Conservation (phyloP, 2,329 filamentous ascomycete species). For the Helotiales sp. region DNA sequence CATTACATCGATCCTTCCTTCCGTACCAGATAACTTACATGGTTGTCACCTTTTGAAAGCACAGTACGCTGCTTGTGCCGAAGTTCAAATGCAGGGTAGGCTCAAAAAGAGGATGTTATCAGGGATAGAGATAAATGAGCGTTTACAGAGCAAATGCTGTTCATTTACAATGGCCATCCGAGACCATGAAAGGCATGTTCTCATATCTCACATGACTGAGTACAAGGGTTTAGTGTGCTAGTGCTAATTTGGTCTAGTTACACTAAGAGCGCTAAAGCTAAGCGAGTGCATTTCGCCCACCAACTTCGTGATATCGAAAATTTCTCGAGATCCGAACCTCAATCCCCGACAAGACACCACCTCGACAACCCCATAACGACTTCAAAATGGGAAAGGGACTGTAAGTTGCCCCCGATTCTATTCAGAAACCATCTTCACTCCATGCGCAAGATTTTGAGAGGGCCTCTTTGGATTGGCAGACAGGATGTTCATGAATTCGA, state of each 20-base stretch:
- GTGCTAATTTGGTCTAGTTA: no score
- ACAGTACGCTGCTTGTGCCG: no score
- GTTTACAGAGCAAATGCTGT: no score
- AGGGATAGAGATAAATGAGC: no score
- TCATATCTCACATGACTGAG: no score
- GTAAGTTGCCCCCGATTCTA: slow-evolving; percentile 34
- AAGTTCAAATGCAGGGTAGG: no score
- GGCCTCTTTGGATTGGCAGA: neutral
- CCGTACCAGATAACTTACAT: neutral
- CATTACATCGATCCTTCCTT: neutral
- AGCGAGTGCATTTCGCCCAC: slow-evolving; percentile 4
- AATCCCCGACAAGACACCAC: slow-evolving; percentile 6
- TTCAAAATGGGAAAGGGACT: slow-evolving; percentile 55
- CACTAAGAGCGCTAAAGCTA: neutral
- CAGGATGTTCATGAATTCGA: neutral
- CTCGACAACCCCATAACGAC: slow-evolving; percentile 14
- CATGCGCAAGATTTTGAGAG: neutral
- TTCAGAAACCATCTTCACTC: neutral
- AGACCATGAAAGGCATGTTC: no score
- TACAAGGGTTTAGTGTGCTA: no score
- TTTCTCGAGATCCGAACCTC: neutral
- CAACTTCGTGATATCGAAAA: neutral
- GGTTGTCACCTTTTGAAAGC: neutral
- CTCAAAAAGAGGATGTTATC: no score
- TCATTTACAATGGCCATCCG: no score